phyloP scores from a whole-genome alignment of 2,329 filamentous ascomycete species.

The Xylaria sp. region DNA sequence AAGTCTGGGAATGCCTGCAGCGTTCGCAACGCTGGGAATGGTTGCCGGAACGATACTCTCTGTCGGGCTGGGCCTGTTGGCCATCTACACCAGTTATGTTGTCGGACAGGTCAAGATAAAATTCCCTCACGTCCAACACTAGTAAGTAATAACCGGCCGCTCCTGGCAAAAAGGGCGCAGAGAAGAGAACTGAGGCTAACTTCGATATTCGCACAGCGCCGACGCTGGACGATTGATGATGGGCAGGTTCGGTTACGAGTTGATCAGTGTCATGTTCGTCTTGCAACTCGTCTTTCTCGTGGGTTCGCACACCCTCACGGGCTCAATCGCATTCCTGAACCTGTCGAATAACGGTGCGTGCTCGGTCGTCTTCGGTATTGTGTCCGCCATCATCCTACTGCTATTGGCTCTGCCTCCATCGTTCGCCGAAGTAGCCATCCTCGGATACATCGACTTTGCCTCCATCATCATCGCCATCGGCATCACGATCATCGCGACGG shows the following conservation, averaged over 20 bases:
- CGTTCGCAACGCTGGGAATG: constrained; percentile 61
- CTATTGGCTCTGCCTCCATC: constrained; percentile 62
- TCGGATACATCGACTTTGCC: constrained; percentile 63
- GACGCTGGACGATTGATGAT: constrained; percentile 63
- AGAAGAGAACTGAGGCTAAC: constrained; percentile 8
- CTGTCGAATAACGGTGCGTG: constrained; percentile 62
- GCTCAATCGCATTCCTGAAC: constrained; percentile 65
- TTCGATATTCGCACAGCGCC: constrained; percentile 39
- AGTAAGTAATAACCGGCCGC: constrained; percentile 26
- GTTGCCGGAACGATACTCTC: constrained; percentile 52
- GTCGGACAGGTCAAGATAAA: constrained; percentile 50
- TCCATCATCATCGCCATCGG: constrained; percentile 64
- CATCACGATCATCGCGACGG: constrained; percentile 64
- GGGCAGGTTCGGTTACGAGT: constrained; percentile 58
- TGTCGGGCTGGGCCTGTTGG: constrained; percentile 51
- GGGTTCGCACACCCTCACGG: constrained; percentile 67
- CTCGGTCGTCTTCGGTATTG: constrained; percentile 62
- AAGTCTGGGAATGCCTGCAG: constrained; percentile 55
- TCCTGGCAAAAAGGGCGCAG: not conserved
- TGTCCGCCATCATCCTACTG: constrained; percentile 60
- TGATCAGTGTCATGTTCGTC: constrained; percentile 59
- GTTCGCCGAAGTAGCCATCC: constrained; percentile 61
- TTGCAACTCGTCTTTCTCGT: constrained; percentile 68
- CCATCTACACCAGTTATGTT: constrained; percentile 55
- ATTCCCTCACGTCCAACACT: constrained; percentile 42